phyloP scores from a whole-genome alignment of 768 basidiomycete species.

The Macrocybe gigantea region DNA sequence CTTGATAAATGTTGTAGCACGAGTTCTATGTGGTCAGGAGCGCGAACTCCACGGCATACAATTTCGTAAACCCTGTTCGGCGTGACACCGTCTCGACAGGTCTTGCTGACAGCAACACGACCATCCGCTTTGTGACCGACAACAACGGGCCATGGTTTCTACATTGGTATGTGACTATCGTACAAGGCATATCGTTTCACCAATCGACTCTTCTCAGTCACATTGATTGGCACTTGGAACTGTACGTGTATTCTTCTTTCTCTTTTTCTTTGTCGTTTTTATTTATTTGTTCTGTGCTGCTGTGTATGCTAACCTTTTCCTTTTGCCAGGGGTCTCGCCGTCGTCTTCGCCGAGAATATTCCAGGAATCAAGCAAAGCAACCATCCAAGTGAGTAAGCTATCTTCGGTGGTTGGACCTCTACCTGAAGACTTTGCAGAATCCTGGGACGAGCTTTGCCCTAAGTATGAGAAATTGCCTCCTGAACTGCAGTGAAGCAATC shows the following conservation, averaged over 20 bases:
- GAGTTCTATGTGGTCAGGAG: constrained; percentile 33
- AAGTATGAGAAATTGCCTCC: constrained; percentile 3
- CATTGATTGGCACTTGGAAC: constrained; percentile 8
- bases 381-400: constrained; percentile 1
- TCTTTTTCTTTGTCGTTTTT: background rate
- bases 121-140: constrained; percentile 7
- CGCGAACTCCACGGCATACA: constrained; percentile 25
- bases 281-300: too few relatives aligned
- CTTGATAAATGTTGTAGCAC: constrained; percentile 13
- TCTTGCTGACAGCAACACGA: constrained; percentile 1
- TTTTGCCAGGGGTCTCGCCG: constrained; percentile 3
- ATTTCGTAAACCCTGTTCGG: constrained; percentile 44
- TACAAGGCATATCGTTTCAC: background rate
- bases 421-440: background rate
- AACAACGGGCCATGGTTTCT: constrained; percentile 9
- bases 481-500: too few relatives aligned
- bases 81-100: constrained; percentile 8
- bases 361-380: background rate
- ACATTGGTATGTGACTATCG: constrained; percentile 5
- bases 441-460: constrained; percentile 7
- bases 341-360: constrained; percentile 8
- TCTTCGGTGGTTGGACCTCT: background rate
- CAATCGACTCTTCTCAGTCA: background rate
- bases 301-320: background rate
- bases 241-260: background rate